Conservation (phyloP, 108 stramenopile species). For the Skeletonema costatum region DNA sequence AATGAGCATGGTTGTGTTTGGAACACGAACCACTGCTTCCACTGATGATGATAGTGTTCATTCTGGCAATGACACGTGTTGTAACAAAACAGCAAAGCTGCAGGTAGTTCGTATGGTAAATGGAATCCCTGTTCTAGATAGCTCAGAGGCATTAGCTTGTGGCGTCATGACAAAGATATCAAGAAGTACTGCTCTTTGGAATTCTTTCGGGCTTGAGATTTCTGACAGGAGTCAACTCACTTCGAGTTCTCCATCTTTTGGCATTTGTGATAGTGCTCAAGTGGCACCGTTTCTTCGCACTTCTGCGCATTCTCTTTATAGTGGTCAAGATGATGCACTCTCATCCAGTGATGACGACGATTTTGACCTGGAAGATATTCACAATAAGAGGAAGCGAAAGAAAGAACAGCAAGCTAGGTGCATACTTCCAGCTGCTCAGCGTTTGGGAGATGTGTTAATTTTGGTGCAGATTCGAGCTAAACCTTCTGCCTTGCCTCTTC, state of each 20-base stretch:
- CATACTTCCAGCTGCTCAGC: constrained; percentile 66
- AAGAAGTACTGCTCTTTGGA: constrained; percentile 63
- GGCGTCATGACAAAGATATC: constrained; percentile 71
- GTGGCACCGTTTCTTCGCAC: constrained; percentile 72
- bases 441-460: constrained; percentile 70
- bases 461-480: constrained; percentile 75
- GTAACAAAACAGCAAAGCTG: constrained; percentile 46
- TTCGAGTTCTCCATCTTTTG: constrained; percentile 50
- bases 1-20: constrained; percentile 67
- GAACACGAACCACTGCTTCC: not conserved
- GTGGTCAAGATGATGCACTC: constrained; percentile 10
- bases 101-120: constrained; percentile 85
- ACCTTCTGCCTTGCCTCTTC: constrained; percentile 75
- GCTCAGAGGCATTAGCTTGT: constrained; percentile 77
- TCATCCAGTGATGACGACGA: constrained; percentile 14
- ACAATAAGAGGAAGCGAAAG: constrained; percentile 23
- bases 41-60: constrained; percentile 12
- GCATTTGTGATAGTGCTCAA: constrained; percentile 69
- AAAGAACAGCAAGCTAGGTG: constrained; percentile 4
- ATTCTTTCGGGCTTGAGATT: constrained; percentile 73
- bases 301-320: constrained; percentile 49
- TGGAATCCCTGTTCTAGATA: constrained; percentile 78
- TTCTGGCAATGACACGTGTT: constrained; percentile 7
- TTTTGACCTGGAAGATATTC: constrained; percentile 19
- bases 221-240: constrained; percentile 9